Base-by-base conservation (phyloP, 2,329 filamentous ascomycete genomes). In the Colletotrichum brevisporum region DNA sequence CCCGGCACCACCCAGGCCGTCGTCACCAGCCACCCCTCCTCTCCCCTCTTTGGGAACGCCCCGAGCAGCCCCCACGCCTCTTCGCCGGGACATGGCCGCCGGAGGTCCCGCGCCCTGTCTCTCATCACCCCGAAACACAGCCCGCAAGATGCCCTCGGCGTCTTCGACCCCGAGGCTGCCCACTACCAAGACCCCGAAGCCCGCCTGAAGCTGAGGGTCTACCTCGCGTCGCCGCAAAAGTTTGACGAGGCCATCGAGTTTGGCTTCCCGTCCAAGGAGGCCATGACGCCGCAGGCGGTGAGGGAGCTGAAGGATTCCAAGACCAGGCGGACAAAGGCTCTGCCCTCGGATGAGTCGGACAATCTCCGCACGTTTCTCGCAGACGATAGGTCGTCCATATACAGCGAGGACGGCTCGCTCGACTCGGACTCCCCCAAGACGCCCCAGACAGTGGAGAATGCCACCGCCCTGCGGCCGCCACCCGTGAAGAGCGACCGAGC, bases 211-310 rank as follows among this genome's bases (percentile, higher is more conserved):
- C 84, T 98, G 21, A 90, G 94, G 13, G 90, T 94, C 6, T 97
- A 95, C 75, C 88, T 97, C 21, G 92, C 93, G 8, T 97, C 94
- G 1, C 92, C 95, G 1, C 93, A 97, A 73, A 97, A 97, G 77
- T 98, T 98, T 74, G 95, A 98, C 77, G 95, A 98, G 80, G 94
- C 94, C 1, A 89, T 98, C 60, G 93, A 97, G 77, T 98, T 97
- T 79, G 95, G 95, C 0, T 98, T 98, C 75, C 94, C 94, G 0
- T 90, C 91, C 0, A 84, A 84, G 43, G 86, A 89, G 41, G 80
- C 75, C 8, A 71, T 81, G 21, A 73, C 78, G 3, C 74, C 80
- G n/a, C 74, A 74, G 2, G 71, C 79, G 3, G 74, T 78, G 24
- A 76, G 78, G 9, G 79, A 81, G 15, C 72, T 59, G n/a, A 71